These are phyloP conservation scores for Jatropha podagrica DNA, from an alignment of 441 rosid species.

Conservation along the genomic window DNA sequence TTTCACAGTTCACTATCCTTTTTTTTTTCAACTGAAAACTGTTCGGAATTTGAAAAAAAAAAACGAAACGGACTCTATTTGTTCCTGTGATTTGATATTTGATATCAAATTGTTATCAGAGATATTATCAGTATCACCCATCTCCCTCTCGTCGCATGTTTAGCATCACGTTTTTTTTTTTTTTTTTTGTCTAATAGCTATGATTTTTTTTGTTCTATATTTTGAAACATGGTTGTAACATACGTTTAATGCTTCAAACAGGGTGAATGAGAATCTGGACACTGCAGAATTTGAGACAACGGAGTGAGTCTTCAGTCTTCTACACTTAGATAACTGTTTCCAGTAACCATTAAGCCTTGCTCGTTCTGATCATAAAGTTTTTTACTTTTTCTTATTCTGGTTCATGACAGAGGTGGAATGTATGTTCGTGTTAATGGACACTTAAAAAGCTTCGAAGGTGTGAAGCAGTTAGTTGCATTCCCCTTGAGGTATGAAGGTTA, in stretches of 20 bases:
- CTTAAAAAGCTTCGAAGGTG: conserved; percentile 68
- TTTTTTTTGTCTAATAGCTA: background rate
- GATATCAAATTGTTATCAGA: background rate
- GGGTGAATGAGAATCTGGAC: conserved; percentile 73
- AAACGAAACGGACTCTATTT: background rate
- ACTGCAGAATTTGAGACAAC: conserved; percentile 66
- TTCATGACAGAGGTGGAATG: conserved; percentile 58
- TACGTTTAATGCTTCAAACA: conserved; percentile 23
- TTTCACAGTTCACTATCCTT: background rate
- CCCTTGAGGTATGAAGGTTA: conserved; percentile 59
- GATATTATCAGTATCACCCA: too few species aligned
- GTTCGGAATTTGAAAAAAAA: background rate
- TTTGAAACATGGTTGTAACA: background rate
- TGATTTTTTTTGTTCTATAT: background rate
- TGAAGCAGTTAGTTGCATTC: conserved; percentile 64
- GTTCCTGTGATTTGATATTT: background rate
- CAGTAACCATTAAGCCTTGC: background rate
- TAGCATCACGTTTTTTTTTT: background rate
- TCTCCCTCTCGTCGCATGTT: background rate
- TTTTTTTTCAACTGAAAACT: too few species aligned
- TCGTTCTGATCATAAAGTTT: background rate
- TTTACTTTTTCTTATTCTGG: conserved; percentile 13
- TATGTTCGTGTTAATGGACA: conserved; percentile 82
- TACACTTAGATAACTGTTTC: background rate
- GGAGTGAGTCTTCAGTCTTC: conserved; percentile 40